phyloP scores from a whole-genome alignment of 106 monocot species.

The Posidonia australis region DNA sequence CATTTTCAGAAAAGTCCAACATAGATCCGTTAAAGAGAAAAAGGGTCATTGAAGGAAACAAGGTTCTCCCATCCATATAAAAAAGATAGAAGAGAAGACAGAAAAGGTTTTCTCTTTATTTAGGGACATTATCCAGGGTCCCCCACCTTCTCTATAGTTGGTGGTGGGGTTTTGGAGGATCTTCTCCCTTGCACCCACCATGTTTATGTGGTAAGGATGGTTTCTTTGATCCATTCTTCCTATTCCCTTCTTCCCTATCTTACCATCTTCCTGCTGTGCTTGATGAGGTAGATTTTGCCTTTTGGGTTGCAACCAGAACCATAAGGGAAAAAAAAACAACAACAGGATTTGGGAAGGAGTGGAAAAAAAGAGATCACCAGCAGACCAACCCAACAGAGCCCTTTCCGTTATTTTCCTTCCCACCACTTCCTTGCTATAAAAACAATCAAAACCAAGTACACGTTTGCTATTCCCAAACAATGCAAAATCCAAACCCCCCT shows the following conservation, averaged over 20 bases:
- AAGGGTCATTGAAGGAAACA: too few species aligned
- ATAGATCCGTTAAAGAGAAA: too few species aligned
- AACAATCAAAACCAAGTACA: background rate
- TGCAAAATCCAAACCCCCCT: background rate
- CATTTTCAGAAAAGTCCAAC: too few species aligned
- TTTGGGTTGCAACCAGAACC: background rate
- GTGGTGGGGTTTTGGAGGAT: slow-evolving; percentile 5
- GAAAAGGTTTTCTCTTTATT: too few species aligned
- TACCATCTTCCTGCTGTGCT: background rate
- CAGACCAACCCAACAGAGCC: background rate
- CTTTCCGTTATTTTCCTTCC: background rate
- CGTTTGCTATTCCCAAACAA: background rate
- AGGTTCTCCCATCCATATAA: too few species aligned
- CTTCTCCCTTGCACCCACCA: background rate
- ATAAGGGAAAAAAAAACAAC: too few species aligned
- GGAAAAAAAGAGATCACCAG: background rate
- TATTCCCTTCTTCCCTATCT: background rate
- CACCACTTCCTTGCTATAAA: background rate
- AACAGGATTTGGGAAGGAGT: background rate
- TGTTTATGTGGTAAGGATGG: background rate
- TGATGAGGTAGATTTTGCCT: background rate
- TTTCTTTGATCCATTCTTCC: background rate
- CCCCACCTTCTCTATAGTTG: background rate
- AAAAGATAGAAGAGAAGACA: too few species aligned
- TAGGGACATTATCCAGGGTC: background rate